Evolutionary conservation across 2,329 filamentous ascomycete species (phyloP), one percentile per base, ranked within the genome.

Genomic region (Neophaeococcomyces aloes): DNA sequence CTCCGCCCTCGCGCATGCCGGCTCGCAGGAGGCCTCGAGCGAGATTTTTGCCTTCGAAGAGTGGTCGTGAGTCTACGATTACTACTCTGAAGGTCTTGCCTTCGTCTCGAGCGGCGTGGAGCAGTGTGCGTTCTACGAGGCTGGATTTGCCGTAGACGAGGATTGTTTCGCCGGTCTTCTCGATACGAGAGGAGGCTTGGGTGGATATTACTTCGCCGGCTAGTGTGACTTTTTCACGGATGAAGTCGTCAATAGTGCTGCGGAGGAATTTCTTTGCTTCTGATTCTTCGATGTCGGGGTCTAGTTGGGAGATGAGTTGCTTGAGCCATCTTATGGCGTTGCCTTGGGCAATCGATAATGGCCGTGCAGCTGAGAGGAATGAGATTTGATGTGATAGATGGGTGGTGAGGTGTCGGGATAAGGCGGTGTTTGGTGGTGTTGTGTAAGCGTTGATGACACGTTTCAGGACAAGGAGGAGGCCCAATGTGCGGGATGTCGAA

Each of bases 281-380:
- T 15, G 77, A 68, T 60, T 98, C 89, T 23, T 85, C 79, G 1
- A 82, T 76, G 54, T 88, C 83, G 31, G 89, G 86, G 56, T 95
- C 87, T 46, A 95, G 81, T 55, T 86, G 86, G 56, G 86, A 83
- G 59, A 98, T 89, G 57, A 86, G 79, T 37, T 94, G 78, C 69
- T 98, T 98, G 38, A 98, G 74, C 73, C 87, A 89, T 43, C 91
- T 79, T 59, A 98, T 94, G 29, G 87, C 87, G 62, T 96, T 98
- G 48, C 91, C 91, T 81, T 96, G 94, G 49, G 86, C 86, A 64
- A 94, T 91, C 53, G 86, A 93, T 66, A 98, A 84, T 27, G 91
- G 88, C n/a, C 91, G 81, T 4, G 53, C 49, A 53, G 86, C 86
- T 48, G 86, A 85, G 48, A 98, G 75, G 59, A 93, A 95, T 52